Base-by-base conservation (phyloP, 192 early-diverging fungal genomes). In the Mortierella hygrophila region DNA sequence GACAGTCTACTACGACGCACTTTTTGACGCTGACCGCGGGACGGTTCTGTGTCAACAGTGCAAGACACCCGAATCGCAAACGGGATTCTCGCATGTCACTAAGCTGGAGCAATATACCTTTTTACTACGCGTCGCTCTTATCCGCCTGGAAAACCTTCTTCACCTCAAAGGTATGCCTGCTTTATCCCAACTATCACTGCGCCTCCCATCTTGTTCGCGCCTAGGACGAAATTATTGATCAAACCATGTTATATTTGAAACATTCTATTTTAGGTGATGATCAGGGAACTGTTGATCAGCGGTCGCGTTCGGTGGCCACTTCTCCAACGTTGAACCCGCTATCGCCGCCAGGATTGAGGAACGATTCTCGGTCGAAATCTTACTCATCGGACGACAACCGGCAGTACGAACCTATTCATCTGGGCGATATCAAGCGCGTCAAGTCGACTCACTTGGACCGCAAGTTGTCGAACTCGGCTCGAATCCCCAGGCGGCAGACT, bases 41-140 rank as follows among this genome's bases (percentile, higher is more conserved):
- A 26, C 79, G 47, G 82, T 93, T 26, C 87, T 89, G 44, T 95
- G 94, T 81, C 89, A 91, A 20, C 78, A 76, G n/a, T 93, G 93
- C 75, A 84, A 82, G 18, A 88, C 89, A 37, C 87, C 91, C 47
- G 83, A 86, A 72, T 82, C 87, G 16, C 72, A 89, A 13, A 57
- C 82, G 23, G 80, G 93, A 13, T 94, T 97, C 77, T 91, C 93
- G 78, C 88, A 92, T 82, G 93, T 98, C 4, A 94, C 98, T 13
- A 95, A 97, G 80, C 89, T 99, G 57, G 92, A 97, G 78, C 97
- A 99, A 90, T 98, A 98, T 88, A 93, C 94, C 65, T 98, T 97
- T 87, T 84, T 97, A 47, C 88, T 99, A 88, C 92, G 94, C 13
- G 94, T 96, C 29, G 96, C 95, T 26, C 89, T 98, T 65, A 93